Evolutionary conservation across 1,284 basidiomycete species (phyloP), one percentile per base, ranked within the genome.

Genomic region (Hymenochaete sp.): DNA sequence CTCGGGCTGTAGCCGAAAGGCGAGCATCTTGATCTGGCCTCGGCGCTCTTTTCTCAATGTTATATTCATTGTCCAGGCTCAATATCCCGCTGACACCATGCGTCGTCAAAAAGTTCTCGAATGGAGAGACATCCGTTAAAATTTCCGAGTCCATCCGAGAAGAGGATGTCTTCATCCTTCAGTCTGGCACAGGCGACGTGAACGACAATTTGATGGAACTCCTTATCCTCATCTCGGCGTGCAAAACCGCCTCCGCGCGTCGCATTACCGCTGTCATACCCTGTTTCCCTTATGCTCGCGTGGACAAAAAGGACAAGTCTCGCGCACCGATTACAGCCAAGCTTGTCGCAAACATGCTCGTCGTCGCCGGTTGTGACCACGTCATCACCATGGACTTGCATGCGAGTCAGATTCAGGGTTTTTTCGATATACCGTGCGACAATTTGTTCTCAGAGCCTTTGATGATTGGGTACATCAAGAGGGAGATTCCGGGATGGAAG

Each of bases 301-400:
- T 93, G 75, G 95, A 98, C 73, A 96, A 97, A 70, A 98, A 98
- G 75, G 93, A 98, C 71, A 91, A 92, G 71, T 86, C 82, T 14
- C 78, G 95, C 27, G 93, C 93, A 2, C 95, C 96, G 21, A 97
- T 98, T 65, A 98, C 96, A 1, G 93, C 96, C 48, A 98, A 98
- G 72, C 79, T 98, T 47, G 91, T 93, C 27, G 95, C 95, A 38
- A 98, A 98, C 67, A 93, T 98, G 81, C 75, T 98, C 49, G 88
- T 83, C 32, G 89, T 96, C 21, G 95, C 96, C 11, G 95, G 95
- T 24, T 93, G 91, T 55, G 93, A 98, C 70, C 95, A 98, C 62
- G 89, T 98, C 59, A 98, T 98, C 59, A 98, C 95, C 16, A 93
- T 98, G 82, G 95, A 98, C 63, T 72, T 98, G 32, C 95, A 98